These are phyloP conservation scores for Volvariella surrecta DNA, from an alignment of 1,284 basidiomycete species.

Conservation along the genomic window DNA sequence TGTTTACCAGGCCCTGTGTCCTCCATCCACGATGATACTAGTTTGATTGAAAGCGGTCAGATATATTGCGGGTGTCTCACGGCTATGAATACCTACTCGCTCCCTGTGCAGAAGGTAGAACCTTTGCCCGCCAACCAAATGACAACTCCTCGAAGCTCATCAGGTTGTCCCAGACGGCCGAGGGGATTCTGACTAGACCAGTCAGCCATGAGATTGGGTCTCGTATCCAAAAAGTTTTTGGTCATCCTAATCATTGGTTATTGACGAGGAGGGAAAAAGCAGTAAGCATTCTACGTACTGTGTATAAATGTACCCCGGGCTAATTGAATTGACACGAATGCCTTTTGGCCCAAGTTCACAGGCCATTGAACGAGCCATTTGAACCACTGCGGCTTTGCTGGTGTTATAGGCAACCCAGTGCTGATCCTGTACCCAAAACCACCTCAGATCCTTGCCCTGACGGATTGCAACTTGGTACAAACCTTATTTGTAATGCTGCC, in stretches of 20 bases:
- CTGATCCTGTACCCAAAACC: conserved; percentile 32
- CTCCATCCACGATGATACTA: conserved; percentile 22
- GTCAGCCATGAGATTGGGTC: conserved; percentile 50
- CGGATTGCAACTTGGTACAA: neutral
- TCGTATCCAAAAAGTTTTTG: conserved; percentile 54
- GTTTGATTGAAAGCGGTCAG: neutral
- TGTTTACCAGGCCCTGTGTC: conserved; percentile 20
- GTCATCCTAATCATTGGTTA: conserved; percentile 49
- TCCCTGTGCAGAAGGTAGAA: conserved; percentile 59
- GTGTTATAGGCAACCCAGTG: conserved; percentile 72
- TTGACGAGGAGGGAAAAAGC: neutral
- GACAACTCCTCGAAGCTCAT: conserved; percentile 67
- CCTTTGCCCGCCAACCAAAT: conserved; percentile 66
- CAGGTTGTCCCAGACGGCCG: conserved; percentile 59
- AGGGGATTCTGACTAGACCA: conserved; percentile 65
- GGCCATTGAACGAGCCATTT: conserved; percentile 75
- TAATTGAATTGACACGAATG: conserved; percentile 66
- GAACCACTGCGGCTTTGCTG: conserved; percentile 70
- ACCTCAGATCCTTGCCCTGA: neutral
- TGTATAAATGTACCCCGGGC: conserved; percentile 66
- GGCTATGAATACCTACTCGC: conserved; percentile 40
- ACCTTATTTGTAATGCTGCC: conserved; percentile 74
- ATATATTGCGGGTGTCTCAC: neutral
- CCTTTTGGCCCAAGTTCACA: conserved; percentile 64
- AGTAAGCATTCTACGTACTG: conserved; percentile 29